Conservation (phyloP, 257 asterid genomes). For the Craterostigma plantagineum region DNA sequence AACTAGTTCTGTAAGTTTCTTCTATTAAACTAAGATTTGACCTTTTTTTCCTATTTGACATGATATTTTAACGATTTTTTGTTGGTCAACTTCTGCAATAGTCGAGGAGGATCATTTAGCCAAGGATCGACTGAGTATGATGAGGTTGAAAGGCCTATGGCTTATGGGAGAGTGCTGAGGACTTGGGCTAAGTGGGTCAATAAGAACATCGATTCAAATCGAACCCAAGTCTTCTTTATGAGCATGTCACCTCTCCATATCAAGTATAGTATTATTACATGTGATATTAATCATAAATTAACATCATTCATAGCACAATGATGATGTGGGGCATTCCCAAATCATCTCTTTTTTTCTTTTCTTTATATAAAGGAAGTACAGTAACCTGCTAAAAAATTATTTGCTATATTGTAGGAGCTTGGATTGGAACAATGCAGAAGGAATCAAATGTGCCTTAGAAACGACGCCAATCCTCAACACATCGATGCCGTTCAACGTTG, state of each 20-base stretch:
- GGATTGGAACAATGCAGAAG: constrained; percentile 6
- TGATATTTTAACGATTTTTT: no score
- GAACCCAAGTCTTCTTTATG: constrained; percentile 6
- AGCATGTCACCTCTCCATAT: constrained; percentile 10
- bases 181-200: constrained; percentile 7
- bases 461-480: constrained; percentile 6
- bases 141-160: constrained; percentile 4
- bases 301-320: no score
- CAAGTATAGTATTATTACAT: constrained; percentile 3
- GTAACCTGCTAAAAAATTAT: neutral
- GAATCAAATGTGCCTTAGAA: constrained; percentile 7
- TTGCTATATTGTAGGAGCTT: neutral
- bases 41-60: no score
- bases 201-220: constrained; percentile 1
- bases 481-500: constrained; percentile 4
- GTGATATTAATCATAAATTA: no score
- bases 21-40: no score
- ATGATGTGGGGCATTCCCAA: no score
- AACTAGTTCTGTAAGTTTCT: no score
- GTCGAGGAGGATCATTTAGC: constrained; percentile 5
- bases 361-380: neutral
- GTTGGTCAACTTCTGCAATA: no score
- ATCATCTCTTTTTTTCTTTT: no score
- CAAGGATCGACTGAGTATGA: constrained; percentile 4
- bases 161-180: constrained; percentile 4